Conservation (phyloP, 768 basidiomycete species). For the Sutorius australiensis region DNA sequence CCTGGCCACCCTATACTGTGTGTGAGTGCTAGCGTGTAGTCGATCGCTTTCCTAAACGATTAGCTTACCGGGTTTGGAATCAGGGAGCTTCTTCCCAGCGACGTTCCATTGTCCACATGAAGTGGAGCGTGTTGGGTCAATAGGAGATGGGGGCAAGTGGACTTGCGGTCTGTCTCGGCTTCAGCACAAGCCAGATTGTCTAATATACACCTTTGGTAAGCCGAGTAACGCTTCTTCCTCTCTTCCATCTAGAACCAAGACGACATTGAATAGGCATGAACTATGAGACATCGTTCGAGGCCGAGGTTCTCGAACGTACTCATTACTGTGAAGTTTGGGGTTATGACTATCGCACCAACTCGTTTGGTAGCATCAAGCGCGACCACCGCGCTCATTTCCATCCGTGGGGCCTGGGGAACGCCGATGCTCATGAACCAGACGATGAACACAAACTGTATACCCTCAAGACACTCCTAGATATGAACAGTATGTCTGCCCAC, state of each 20-base stretch:
- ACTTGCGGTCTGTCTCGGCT: conserved; percentile 60
- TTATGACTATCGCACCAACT: conserved; percentile 46
- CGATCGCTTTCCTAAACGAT: background rate
- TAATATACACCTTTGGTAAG: conserved; percentile 61
- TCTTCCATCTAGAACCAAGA: background rate
- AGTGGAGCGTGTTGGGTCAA: conserved; percentile 40
- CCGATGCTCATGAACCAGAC: conserved; percentile 34
- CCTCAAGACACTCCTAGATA: conserved; percentile 42
- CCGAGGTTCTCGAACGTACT: conserved; percentile 47
- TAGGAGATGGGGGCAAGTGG: conserved; percentile 73
- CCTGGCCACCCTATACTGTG: conserved; percentile 57
- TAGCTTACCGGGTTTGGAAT: conserved; percentile 1
- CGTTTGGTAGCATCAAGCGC: conserved; percentile 33
- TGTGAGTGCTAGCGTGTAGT: conserved; percentile 36
- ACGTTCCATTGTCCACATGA: conserved; percentile 44
- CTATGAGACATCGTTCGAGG: conserved; percentile 63
- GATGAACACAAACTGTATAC: conserved; percentile 40
- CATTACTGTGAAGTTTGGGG: conserved; percentile 56
- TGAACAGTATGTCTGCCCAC: conserved; percentile 35
- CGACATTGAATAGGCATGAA: conserved; percentile 39
- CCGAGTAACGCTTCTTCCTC: background rate
- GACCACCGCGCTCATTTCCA: conserved; percentile 40
- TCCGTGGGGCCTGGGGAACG: conserved; percentile 37
- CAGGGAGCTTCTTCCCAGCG: conserved; percentile 47
- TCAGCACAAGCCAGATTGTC: conserved; percentile 49